Evolutionary conservation across 108 stramenopile genomes (phyloP).

Genomic region (Nannochloropsis salina): DNA sequence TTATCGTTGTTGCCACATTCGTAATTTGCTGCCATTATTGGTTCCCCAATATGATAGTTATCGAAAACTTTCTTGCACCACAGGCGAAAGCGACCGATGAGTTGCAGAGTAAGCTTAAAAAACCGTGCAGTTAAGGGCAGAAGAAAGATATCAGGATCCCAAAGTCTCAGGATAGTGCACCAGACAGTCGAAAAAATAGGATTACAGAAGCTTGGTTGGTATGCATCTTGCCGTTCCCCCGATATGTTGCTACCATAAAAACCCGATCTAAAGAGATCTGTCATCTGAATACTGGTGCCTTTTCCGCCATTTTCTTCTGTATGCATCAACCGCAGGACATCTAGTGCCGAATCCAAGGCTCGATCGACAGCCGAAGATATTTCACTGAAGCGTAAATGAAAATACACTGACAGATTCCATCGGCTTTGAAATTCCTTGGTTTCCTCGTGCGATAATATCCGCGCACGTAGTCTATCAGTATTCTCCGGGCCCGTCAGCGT

Average conservation of each 20-base stretch:
- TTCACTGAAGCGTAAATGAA: not conserved
- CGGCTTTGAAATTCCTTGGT: not conserved
- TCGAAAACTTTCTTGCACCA: conserved; percentile 23
- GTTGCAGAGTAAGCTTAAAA: conserved; percentile 38
- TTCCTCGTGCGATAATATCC: not conserved
- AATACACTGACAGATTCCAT: conserved; percentile 13
- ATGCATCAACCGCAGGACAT: not conserved
- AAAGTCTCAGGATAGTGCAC: not conserved
- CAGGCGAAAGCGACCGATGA: conserved; percentile 27
- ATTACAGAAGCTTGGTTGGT: not conserved
- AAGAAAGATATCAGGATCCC: conserved; percentile 31
- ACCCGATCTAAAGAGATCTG: too few species aligned
- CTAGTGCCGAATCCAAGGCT: not conserved
- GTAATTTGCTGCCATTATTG: not conserved
- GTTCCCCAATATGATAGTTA: not conserved
- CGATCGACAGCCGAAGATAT: not conserved
- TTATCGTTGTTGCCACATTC: not conserved
- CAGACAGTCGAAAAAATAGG: conserved; percentile 7
- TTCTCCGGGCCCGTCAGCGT: not conserved
- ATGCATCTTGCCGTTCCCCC: not conserved
- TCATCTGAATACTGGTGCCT: not conserved
- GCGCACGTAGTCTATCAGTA: not conserved
- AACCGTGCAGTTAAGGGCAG: conserved; percentile 33
- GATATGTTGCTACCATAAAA: not conserved
- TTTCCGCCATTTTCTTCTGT: not conserved